phyloP scores from a whole-genome alignment of 208 protist species.

The Jaenimonas drosophilae region DNA sequence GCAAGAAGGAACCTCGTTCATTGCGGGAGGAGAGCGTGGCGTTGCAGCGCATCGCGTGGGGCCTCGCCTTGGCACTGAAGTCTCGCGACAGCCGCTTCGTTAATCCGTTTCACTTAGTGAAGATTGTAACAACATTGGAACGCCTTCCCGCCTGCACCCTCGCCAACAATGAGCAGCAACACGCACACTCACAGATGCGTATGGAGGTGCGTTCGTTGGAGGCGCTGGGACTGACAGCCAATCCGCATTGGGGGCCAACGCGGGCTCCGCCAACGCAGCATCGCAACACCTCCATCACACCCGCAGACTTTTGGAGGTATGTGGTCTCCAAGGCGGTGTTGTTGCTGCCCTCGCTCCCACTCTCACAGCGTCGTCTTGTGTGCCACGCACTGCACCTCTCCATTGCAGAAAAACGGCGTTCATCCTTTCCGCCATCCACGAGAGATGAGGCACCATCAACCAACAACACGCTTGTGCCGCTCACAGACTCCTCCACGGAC shows the following conservation, averaged over 20 bases:
- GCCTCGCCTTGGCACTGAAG: slow-evolving; percentile 31
- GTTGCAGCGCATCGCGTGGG: slow-evolving; percentile 34
- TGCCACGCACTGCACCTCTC: slow-evolving; percentile 31
- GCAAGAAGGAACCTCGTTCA: neutral
- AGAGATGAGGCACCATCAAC: no score
- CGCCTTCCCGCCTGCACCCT: slow-evolving; percentile 41
- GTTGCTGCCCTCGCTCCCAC: slow-evolving; percentile 47
- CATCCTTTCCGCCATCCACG: no score
- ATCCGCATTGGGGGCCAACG: slow-evolving; percentile 1
- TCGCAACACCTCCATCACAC: slow-evolving; percentile 9
- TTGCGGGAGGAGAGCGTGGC: slow-evolving; percentile 22
- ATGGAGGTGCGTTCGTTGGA: neutral
- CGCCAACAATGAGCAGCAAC: no score
- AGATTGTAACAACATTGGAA: slow-evolving; percentile 46
- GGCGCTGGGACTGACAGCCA: no score
- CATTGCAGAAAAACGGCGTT: slow-evolving; percentile 32
- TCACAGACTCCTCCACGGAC: slow-evolving; percentile 8
- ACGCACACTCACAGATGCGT: slow-evolving; percentile 8
- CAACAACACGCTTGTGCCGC: neutral
- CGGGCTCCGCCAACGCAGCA: neutral
- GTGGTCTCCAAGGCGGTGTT: slow-evolving; percentile 70
- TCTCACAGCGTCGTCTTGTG: slow-evolving; percentile 26
- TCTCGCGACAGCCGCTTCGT: slow-evolving; percentile 39
- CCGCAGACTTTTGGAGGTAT: slow-evolving; percentile 64
- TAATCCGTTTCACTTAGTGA: slow-evolving; percentile 71